These are phyloP conservation scores for Durio zibethinus DNA, from an alignment of 345 rosid species.

Conservation along the genomic window DNA sequence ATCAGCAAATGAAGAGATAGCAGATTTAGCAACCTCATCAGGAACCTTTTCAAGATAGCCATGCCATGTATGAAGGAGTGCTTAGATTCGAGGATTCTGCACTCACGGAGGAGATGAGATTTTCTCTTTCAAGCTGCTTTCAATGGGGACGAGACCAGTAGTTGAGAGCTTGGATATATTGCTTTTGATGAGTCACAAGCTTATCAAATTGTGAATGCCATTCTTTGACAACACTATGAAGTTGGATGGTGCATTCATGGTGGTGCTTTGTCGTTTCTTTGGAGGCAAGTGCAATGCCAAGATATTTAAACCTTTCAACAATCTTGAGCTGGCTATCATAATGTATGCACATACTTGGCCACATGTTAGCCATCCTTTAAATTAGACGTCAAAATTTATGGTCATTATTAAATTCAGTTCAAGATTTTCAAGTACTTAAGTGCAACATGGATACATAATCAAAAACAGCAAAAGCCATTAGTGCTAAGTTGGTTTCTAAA, in stretches of 20 bases:
- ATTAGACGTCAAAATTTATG: not conserved
- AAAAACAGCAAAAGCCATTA: not conserved
- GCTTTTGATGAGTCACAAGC: conserved; percentile 65
- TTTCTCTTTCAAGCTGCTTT: conserved; percentile 62
- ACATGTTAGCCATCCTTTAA: conserved; percentile 84
- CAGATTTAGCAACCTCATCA: conserved; percentile 80
- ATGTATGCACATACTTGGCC: conserved; percentile 67
- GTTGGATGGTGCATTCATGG: conserved; percentile 67
- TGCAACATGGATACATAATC: not conserved
- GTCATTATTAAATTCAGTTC: conserved; percentile 7
- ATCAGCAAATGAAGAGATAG: conserved; percentile 72
- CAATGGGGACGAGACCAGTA: conserved; percentile 73
- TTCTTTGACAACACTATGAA: conserved; percentile 49
- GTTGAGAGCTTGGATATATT: conserved; percentile 61
- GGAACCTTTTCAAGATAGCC: conserved; percentile 73
- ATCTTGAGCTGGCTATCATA: conserved; percentile 65
- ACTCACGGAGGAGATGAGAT: conserved; percentile 72
- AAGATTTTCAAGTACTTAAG: not conserved
- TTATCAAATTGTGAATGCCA: conserved; percentile 77
- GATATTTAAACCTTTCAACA: conserved; percentile 58
- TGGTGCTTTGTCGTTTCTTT: conserved; percentile 78
- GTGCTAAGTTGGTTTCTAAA: not conserved
- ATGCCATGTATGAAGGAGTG: conserved; percentile 66
- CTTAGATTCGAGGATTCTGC: conserved; percentile 72
- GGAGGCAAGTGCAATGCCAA: conserved; percentile 50